Evolutionary conservation across 495 filamentous ascomycete species (phyloP).

Genomic region (Xylaria curta): DNA sequence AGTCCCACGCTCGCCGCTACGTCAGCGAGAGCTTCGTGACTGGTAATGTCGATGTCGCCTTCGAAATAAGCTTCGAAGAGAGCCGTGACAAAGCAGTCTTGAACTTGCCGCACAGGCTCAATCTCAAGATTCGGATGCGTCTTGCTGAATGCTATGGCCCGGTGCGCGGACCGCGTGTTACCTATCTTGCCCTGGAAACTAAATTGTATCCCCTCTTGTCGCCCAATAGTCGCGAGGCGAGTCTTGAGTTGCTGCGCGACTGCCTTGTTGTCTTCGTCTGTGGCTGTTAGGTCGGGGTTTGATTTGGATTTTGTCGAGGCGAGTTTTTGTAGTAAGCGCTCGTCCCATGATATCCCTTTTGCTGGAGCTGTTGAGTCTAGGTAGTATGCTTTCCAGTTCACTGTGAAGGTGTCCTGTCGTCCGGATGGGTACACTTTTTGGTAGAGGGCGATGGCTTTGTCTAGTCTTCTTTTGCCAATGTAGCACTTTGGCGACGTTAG

Average conservation of each 20-base stretch:
- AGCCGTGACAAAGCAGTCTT: conserved; percentile 69
- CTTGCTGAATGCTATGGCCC: conserved; percentile 73
- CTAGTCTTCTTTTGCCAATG: conserved; percentile 78
- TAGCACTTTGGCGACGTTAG: conserved; percentile 63
- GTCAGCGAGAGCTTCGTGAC: conserved; percentile 61
- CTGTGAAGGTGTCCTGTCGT: conserved; percentile 68
- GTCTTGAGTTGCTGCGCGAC: conserved; percentile 61
- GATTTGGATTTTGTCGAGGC: neutral
- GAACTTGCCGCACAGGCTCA: conserved; percentile 45
- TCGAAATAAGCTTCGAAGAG: conserved; percentile 80
- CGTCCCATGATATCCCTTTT: neutral
- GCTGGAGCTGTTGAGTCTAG: conserved; percentile 50
- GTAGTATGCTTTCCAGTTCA: conserved; percentile 80
- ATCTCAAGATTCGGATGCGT: conserved; percentile 42
- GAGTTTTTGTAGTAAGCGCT: conserved; percentile 11
- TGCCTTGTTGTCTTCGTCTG: conserved; percentile 55
- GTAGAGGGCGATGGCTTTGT: conserved; percentile 71
- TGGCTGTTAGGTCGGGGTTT: neutral
- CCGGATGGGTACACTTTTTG: conserved; percentile 61
- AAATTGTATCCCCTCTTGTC: conserved; percentile 73
- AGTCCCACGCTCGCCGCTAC: conserved; percentile 70
- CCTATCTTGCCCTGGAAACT: conserved; percentile 74
- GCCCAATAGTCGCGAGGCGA: conserved; percentile 64
- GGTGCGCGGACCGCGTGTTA: conserved; percentile 78
- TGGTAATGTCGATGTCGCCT: conserved; percentile 77